A percentile compares a stretch with the other conserved stretches of the same genome.
phyloP scores from a whole-genome alignment of 2,329 filamentous ascomycete genomes.

The Orbilia quercus region DNA sequence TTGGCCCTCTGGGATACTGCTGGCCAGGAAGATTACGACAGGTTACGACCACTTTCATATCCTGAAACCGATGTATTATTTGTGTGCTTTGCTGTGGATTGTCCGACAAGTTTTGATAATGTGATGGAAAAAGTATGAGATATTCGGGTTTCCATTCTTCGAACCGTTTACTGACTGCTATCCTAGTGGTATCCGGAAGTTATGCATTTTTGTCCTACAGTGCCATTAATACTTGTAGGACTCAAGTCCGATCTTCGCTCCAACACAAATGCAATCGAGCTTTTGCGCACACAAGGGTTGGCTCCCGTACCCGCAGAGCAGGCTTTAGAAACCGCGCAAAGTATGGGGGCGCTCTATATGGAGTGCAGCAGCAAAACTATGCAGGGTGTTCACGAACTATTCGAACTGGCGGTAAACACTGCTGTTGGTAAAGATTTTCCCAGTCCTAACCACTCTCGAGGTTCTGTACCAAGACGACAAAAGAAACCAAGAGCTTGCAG shows the following conservation, averaged over 20 bases:
- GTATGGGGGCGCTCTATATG: conserved; percentile 96
- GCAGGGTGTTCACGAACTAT: conserved; percentile 94
- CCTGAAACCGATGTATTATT: conserved; percentile 98
- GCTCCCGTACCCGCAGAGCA: conserved; percentile 94
- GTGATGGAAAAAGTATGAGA: conserved; percentile 92
- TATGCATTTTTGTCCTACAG: conserved; percentile 97
- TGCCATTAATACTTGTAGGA: conserved; percentile 91
- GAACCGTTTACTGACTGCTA: conserved; percentile 25
- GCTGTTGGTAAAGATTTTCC: conserved; percentile 79
- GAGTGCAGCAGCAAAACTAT: conserved; percentile 99
- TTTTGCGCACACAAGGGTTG: conserved; percentile 96
- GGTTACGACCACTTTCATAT: conserved; percentile 93
- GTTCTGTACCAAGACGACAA: conserved; percentile 3
- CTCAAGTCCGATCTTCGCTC: conserved; percentile 96
- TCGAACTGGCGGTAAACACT: conserved; percentile 88
- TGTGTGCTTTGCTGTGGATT: conserved; percentile 99
- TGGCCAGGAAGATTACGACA: conserved; percentile 98
- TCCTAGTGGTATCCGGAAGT: conserved; percentile 97
- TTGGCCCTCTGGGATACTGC: conserved; percentile 98
- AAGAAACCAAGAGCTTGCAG: conserved; percentile 45
- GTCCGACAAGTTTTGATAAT: conserved; percentile 96
- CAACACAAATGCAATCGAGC: conserved; percentile 97
- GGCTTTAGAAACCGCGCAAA: conserved; percentile 84
- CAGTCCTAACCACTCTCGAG: conserved; percentile 14
- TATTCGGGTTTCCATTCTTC: conserved; percentile 1